Conservation (phyloP, 306 rosid species). For the Quercus agrifolia region DNA sequence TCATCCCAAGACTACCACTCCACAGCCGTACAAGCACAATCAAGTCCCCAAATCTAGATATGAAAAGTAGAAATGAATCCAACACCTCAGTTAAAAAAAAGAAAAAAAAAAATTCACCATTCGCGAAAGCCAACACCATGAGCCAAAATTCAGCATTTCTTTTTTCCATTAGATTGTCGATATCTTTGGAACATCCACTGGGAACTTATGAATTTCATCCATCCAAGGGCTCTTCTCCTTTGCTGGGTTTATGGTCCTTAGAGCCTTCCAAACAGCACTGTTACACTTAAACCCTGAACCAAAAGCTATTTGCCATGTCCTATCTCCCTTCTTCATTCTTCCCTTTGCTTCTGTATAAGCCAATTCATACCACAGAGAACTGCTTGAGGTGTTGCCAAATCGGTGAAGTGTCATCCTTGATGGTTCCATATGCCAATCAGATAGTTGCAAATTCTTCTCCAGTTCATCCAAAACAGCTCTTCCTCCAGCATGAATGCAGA, state of each 20-base stretch:
- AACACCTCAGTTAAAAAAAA: not conserved
- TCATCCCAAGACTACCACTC: conserved; percentile 9
- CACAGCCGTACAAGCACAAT: conserved; percentile 26
- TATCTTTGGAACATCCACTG: conserved; percentile 72
- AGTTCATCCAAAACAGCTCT: conserved; percentile 87
- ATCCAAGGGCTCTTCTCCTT: conserved; percentile 83
- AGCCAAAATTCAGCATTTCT: not conserved
- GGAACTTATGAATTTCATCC: conserved; percentile 70
- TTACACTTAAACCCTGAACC: conserved; percentile 94
- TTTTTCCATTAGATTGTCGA: conserved; percentile 36
- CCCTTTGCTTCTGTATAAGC: conserved; percentile 91
- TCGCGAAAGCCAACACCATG: conserved; percentile 18
- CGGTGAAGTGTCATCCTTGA: conserved; percentile 92
- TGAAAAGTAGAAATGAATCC: conserved; percentile 19
- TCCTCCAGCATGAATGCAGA: conserved; percentile 93
- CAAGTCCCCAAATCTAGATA: conserved; percentile 5
- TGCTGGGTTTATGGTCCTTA: conserved; percentile 59
- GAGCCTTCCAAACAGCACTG: conserved; percentile 95
- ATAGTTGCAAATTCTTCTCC: conserved; percentile 86
- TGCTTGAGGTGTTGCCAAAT: conserved; percentile 90
- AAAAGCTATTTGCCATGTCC: conserved; percentile 93
- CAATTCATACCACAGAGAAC: conserved; percentile 89
- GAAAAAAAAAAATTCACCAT: conserved; percentile 8
- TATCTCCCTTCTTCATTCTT: conserved; percentile 80
- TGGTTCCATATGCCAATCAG: conserved; percentile 96